phyloP scores from a whole-genome alignment of 306 rosid species.

The Cucurbita moschata region DNA sequence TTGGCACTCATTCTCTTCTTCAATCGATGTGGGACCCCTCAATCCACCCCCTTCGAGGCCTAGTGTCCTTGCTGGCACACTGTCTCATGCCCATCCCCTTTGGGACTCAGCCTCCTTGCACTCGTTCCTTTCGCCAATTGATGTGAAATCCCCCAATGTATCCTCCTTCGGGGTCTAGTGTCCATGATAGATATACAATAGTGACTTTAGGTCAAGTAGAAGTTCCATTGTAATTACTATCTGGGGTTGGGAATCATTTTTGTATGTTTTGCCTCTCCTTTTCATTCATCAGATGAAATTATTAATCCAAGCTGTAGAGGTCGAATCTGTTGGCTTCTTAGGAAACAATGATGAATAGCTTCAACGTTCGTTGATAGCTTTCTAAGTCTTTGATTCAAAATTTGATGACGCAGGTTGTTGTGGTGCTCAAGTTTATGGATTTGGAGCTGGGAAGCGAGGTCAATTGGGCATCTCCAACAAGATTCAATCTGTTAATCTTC shows the following conservation, averaged over 20 bases:
- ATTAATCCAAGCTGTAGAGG: background rate
- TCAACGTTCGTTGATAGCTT: background rate
- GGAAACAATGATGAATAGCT: background rate
- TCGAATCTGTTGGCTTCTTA: background rate
- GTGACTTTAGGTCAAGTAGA: no score
- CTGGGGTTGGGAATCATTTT: background rate
- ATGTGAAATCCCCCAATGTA: no score
- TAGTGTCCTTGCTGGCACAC: no score
- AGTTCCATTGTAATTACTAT: background rate
- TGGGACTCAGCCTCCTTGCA: no score
- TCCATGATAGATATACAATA: no score
- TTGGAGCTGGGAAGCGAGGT: constrained; percentile 86
- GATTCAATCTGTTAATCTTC: constrained; percentile 40
- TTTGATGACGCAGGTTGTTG: constrained; percentile 24
- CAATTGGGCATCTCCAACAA: constrained; percentile 59
- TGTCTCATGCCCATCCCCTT: no score
- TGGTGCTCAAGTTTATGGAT: constrained; percentile 46
- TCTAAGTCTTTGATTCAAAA: background rate
- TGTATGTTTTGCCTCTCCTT: background rate
- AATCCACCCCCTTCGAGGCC: no score
- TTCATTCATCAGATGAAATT: background rate
- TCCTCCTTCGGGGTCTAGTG: no score
- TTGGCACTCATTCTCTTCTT: no score
- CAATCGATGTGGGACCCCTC: no score
- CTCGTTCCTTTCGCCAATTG: no score